Evolutionary conservation across 225 moss, liverwort and hornwort species (phyloP).

Genomic region (Rhytidiadelphus loreus): DNA sequence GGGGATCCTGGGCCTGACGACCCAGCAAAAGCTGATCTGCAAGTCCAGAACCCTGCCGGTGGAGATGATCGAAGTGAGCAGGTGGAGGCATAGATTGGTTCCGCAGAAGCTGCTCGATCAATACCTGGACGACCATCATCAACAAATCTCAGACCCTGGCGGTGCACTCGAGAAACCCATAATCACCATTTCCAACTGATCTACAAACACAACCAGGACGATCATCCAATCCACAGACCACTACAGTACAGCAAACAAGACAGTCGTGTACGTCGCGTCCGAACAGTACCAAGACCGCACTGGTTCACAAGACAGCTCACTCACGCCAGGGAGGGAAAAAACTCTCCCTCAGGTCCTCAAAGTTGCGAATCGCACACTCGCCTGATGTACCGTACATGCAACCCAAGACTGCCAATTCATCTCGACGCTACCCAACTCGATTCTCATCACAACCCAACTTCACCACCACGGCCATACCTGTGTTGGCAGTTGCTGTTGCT

Average conservation of each 20-base stretch:
- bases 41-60: constrained; percentile 62
- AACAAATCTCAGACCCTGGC: background rate
- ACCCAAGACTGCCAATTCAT: background rate
- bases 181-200: background rate
- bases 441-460: background rate
- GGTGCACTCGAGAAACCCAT: background rate
- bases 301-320: background rate
- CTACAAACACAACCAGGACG: background rate
- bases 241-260: background rate
- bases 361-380: background rate
- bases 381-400: background rate
- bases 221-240: background rate
- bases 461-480: constrained; percentile 34
- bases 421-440: no score
- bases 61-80: constrained; percentile 66
- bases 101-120: constrained; percentile 78
- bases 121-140: constrained; percentile 15
- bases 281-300: background rate
- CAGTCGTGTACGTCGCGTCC: background rate
- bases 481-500: constrained; percentile 70
- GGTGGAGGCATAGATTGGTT: constrained; percentile 62
- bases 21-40: constrained; percentile 60
- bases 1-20: constrained; percentile 61
- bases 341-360: background rate
- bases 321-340: background rate